phyloP scores from a whole-genome alignment of 306 rosid species.

The Malus asiatica region DNA sequence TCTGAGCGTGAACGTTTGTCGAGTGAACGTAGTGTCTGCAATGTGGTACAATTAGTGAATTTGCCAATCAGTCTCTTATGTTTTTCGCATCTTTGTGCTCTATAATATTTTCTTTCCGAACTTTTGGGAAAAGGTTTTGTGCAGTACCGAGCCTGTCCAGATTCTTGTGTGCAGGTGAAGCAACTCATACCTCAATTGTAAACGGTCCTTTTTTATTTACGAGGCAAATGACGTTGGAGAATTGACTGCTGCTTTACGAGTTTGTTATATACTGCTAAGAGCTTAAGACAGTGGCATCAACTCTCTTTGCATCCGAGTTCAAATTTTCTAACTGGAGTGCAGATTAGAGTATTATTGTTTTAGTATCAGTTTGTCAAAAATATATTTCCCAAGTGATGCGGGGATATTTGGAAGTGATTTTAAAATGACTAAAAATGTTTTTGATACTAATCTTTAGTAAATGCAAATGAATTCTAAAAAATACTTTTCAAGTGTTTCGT shows the following conservation, averaged over 20 bases:
- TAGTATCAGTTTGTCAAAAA: too few species aligned
- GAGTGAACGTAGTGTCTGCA: not conserved
- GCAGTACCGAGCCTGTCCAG: not conserved
- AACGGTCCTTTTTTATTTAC: not conserved
- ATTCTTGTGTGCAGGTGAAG: not conserved
- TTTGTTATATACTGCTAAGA: too few species aligned
- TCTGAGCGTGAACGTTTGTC: not conserved
- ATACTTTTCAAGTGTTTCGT: too few species aligned
- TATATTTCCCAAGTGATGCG: too few species aligned
- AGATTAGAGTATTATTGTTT: too few species aligned
- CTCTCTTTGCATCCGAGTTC: too few species aligned
- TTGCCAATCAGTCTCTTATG: not conserved
- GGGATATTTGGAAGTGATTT: too few species aligned
- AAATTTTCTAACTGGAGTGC: too few species aligned
- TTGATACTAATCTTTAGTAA: too few species aligned
- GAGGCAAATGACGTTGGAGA: not conserved
- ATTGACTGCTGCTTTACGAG: too few species aligned
- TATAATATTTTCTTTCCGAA: not conserved
- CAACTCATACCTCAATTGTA: not conserved
- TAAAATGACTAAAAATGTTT: accelerated
- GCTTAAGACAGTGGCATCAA: too few species aligned
- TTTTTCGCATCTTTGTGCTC: not conserved
- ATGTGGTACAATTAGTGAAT: not conserved
- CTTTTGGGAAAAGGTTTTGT: not conserved
- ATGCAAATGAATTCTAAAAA: too few species aligned